A percentile compares a stretch with the other conserved stretches of the same genome.
Conservation (phyloP, 2,329 filamentous ascomycete species). For the Phyllosticta ampelicida region DNA sequence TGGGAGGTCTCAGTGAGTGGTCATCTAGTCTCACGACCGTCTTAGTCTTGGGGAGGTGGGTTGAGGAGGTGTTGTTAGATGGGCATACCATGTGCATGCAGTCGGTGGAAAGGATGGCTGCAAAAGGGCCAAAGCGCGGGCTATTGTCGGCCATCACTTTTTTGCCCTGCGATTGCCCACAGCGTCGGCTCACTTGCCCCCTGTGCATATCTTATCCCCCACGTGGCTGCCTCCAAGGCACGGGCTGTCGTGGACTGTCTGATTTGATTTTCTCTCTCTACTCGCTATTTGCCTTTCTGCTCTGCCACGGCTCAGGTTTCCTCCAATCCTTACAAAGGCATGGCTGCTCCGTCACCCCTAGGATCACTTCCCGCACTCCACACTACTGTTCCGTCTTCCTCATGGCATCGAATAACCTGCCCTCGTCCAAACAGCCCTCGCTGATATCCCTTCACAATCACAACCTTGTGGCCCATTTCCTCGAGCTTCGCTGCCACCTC, state of each 20-base stretch:
- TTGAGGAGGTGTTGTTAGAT: neutral
- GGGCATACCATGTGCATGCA: neutral
- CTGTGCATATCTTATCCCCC: neutral
- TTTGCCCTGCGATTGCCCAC: neutral
- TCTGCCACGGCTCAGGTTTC: too few relatives aligned
- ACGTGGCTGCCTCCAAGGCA: neutral
- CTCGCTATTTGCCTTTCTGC: neutral
- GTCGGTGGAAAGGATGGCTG: neutral
- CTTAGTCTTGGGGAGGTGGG: neutral
- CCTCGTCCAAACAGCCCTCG: slow-evolving; percentile 72
- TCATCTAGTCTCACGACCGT: neutral
- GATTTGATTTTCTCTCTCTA: too few relatives aligned
- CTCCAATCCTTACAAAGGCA: slow-evolving; percentile 30
- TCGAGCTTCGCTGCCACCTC: slow-evolving; percentile 57
- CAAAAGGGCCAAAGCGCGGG: neutral
- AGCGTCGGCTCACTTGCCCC: neutral
- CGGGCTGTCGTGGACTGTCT: too few relatives aligned
- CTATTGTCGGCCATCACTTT: neutral
- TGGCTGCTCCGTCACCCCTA: slow-evolving; percentile 69
- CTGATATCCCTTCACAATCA: slow-evolving; percentile 53
- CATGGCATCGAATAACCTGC: slow-evolving; percentile 70
- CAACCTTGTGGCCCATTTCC: slow-evolving; percentile 61
- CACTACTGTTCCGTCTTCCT: slow-evolving; percentile 63
- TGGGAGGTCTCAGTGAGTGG: neutral
- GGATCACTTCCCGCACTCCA: slow-evolving; percentile 87